Base-by-base conservation (phyloP, 768 basidiomycete genomes). In the Solioccasus polychromus region DNA sequence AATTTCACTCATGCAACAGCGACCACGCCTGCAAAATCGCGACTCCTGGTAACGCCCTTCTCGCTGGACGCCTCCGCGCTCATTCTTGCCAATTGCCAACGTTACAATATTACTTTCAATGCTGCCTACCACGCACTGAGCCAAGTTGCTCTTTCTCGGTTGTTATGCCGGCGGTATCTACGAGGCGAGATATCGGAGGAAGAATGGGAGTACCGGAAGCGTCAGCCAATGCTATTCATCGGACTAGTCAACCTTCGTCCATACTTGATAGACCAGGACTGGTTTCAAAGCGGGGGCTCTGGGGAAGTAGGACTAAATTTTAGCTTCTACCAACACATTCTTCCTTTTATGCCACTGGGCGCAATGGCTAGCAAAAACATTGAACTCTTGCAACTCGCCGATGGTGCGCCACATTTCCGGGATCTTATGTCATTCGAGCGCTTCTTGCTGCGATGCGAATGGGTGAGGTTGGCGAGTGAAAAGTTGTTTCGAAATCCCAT, bases 141-240 rank as follows among this genome's bases (percentile, higher is more conserved):
- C 4, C 79, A 81, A 53, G 62, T 79, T 4, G 78, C 74, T 1
- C 50, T 76, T 15, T 62, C 79, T 17, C 77, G 80, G 5, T 46
- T 80, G 6, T 63, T 81, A 6, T 71, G 73, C 40, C 67, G 69
- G 30, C 67, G 62, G 39, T 75, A 72, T 44, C 54, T 74, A 24
- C 63, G 63, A 10, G 78, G 78, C 0, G 63, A 75, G n/a, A 74
- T 83, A 28, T 53, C 57, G 10, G 56, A 69, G 32, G 68, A 68
- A 11, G 79, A 83, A 55, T 82, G 80, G 80, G 67, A 73, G 35
- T 72, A 69, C 38, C 63, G 79, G 24, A 72, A 67, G 45, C 67
- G 61, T 42, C 69, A 81, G 50, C 77, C 78, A 2, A 79, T 77
- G 71, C 62, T 68, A 35, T 72, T 68, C 14, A 66, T 61, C 6